phyloP scores from a whole-genome alignment of 495 filamentous ascomycete species.

The Aspergillus incahuasiensis region DNA sequence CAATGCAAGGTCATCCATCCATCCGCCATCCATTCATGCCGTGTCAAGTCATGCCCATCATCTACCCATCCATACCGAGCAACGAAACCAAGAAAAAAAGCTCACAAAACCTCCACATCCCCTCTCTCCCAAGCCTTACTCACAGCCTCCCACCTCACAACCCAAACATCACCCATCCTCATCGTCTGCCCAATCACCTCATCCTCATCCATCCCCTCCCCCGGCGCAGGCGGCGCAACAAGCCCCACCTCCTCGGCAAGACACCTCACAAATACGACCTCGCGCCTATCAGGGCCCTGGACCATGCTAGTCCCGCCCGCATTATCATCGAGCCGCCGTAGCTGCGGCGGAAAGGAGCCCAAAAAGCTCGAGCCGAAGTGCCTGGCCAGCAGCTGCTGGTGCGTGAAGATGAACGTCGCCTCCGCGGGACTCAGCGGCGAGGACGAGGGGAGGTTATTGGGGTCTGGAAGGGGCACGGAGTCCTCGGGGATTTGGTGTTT shows the following conservation, averaged over 20 bases:
- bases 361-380: conserved; percentile 84
- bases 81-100: too few relatives aligned
- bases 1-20: neutral
- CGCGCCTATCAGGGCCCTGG: conserved; percentile 73
- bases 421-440: conserved; percentile 52
- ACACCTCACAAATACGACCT: conserved; percentile 79
- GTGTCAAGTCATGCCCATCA: neutral
- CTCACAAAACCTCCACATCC: conserved; percentile 62
- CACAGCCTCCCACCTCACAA: conserved; percentile 82
- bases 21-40: neutral
- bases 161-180: conserved; percentile 77
- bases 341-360: conserved; percentile 63
- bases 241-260: conserved; percentile 53
- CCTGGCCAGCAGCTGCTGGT: conserved; percentile 72
- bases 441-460: neutral
- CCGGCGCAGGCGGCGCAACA: conserved; percentile 45
- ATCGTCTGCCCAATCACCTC: conserved; percentile 54
- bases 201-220: conserved; percentile 48
- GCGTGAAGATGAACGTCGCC: conserved; percentile 69
- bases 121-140: conserved; percentile 65
- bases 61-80: neutral
- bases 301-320: conserved; percentile 89
- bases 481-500: conserved; percentile 26
- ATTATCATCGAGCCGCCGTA: conserved; percentile 85
- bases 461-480: conserved; percentile 31